Evolutionary conservation across 306 rosid species (phyloP).

Genomic region (Sechiopsis laciniata): DNA sequence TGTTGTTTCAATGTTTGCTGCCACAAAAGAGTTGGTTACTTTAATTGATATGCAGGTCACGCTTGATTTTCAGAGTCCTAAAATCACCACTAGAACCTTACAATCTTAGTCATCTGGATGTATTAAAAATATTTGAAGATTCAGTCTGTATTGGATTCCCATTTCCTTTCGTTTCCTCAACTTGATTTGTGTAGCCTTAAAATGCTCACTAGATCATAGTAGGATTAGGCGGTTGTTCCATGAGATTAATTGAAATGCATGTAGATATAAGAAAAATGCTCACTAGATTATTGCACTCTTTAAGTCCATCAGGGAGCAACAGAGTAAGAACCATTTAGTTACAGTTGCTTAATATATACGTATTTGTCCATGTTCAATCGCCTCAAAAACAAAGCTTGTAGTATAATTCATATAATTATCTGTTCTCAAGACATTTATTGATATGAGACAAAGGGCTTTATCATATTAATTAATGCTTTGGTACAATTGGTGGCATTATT

Average conservation of each 20-base stretch:
- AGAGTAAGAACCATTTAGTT: not conserved
- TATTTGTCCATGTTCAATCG: not conserved
- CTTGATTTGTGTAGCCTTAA: not conserved
- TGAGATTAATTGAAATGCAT: no score
- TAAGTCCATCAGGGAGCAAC: not conserved
- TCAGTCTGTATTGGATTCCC: not conserved
- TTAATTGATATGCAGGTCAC: not conserved
- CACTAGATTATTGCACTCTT: not conserved
- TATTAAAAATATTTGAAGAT: not conserved
- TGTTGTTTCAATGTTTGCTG: not conserved
- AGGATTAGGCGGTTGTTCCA: no score
- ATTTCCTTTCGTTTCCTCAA: not conserved
- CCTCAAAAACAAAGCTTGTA: not conserved
- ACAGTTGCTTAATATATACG: not conserved
- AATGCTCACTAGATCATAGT: no score
- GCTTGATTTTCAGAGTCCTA: not conserved
- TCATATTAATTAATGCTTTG: not conserved
- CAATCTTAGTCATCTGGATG: not conserved
- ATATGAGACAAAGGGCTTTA: no score
- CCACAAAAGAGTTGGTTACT: not conserved
- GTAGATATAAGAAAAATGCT: no score
- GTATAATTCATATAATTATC: not conserved
- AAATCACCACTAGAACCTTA: not conserved
- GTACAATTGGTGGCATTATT: not conserved
- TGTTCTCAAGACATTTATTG: not conserved